These are phyloP conservation scores for Petrea volubilis DNA, from an alignment of 257 asterid species.

Conservation along the genomic window DNA sequence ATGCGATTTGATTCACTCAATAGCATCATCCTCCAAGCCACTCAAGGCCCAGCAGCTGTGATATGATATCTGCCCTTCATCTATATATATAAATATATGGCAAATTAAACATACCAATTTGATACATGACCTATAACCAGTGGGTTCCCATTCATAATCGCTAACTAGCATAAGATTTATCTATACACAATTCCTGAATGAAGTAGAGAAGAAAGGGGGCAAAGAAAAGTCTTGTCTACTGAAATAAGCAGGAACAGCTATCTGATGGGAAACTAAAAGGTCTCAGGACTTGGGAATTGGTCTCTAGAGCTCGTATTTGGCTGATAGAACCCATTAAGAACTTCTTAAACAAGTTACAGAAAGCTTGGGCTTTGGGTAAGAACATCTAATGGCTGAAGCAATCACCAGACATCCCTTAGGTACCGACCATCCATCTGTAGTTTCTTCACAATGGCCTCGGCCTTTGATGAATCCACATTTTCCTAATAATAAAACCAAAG, in stretches of 20 bases:
- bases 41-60: no score
- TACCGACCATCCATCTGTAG: slow-evolving; percentile 78
- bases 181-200: background rate
- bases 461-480: slow-evolving; percentile 54
- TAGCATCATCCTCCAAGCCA: no score
- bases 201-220: background rate
- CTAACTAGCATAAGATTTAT: slow-evolving; percentile 1
- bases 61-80: background rate
- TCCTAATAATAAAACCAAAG: slow-evolving; percentile 39
- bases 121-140: background rate
- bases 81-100: background rate
- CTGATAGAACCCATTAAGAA: background rate
- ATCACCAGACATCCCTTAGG: slow-evolving; percentile 80
- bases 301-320: slow-evolving; percentile 3
- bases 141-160: background rate
- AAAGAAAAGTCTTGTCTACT: background rate
- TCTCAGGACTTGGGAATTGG: slow-evolving; percentile 9
- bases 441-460: slow-evolving; percentile 71
- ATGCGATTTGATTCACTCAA: no score
- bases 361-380: background rate
- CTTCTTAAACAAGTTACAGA: background rate
- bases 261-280: background rate
- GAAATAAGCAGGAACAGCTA: background rate
- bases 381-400: background rate
- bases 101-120: background rate